phyloP scores from a whole-genome alignment of 1,284 basidiomycete genomes.

The Trametes hirsuta region DNA sequence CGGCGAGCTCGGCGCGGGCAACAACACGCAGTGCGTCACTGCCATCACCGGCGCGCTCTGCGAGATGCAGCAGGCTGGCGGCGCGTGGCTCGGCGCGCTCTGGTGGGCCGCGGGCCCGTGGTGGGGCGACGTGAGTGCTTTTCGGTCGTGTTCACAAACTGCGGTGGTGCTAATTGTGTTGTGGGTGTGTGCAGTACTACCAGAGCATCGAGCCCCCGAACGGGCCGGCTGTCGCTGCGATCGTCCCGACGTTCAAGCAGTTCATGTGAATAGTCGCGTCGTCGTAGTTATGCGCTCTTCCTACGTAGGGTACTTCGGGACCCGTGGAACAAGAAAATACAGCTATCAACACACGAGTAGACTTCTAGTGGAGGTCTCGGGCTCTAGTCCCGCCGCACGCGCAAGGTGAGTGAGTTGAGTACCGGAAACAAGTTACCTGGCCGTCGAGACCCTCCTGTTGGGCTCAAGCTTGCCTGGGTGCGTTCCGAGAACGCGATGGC shows the following conservation, averaged over 20 bases:
- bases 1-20: slow-evolving; percentile 65
- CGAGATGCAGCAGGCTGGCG: slow-evolving; percentile 55
- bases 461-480: no score
- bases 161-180: slow-evolving; percentile 11
- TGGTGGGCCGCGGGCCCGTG: slow-evolving; percentile 68
- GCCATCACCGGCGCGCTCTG: slow-evolving; percentile 61
- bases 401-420: no score
- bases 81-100: slow-evolving; percentile 59
- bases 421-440: no score
- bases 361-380: no score
- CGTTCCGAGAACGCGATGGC: no score
- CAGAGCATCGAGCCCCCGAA: slow-evolving; percentile 65
- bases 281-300: background rate
- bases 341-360: no score
- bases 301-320: no score
- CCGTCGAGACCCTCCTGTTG: no score
- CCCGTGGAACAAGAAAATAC: no score
- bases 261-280: slow-evolving; percentile 46
- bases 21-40: slow-evolving; percentile 52
- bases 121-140: slow-evolving; percentile 56
- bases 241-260: slow-evolving; percentile 59
- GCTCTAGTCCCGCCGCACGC: no score
- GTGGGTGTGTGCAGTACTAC: slow-evolving; percentile 50
- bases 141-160: background rate
- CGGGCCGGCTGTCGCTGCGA: slow-evolving; percentile 52